phyloP scores from a whole-genome alignment of 495 filamentous ascomycete species.

The Cenococcum geophilum region DNA sequence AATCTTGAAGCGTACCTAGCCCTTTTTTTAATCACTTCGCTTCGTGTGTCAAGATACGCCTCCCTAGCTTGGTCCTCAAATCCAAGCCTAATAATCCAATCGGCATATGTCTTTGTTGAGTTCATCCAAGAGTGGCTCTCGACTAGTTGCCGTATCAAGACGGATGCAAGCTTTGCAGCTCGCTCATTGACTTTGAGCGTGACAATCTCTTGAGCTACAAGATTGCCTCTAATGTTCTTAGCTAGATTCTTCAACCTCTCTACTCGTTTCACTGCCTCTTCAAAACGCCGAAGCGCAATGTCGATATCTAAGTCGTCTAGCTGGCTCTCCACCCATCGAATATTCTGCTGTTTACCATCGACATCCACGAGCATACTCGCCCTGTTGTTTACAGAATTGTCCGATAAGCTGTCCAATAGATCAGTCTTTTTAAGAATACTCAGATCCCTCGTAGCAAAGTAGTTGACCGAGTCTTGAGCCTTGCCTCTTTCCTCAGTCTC shows the following conservation, averaged over 20 bases:
- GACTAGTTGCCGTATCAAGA: constrained; percentile 67
- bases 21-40: constrained; percentile 67
- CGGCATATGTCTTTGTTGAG: constrained; percentile 67
- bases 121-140: constrained; percentile 63
- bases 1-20: constrained; percentile 60
- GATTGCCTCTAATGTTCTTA: constrained; percentile 72
- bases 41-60: constrained; percentile 73
- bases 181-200: constrained; percentile 82
- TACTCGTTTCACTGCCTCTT: constrained; percentile 70
- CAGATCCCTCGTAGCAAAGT: constrained; percentile 65
- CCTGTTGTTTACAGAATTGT: constrained; percentile 54
- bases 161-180: constrained; percentile 66
- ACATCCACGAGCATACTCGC: constrained; percentile 81
- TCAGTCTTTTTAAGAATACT: constrained; percentile 68
- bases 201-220: constrained; percentile 81
- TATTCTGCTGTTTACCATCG: constrained; percentile 90
- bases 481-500: constrained; percentile 77
- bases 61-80: constrained; percentile 86
- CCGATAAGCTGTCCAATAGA: constrained; percentile 60
- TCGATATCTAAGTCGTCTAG: constrained; percentile 95
- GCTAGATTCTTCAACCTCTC: constrained; percentile 77
- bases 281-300: constrained; percentile 86
- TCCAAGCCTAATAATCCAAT: constrained; percentile 77
- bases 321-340: constrained; percentile 91
- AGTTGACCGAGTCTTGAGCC: constrained; percentile 72